A percentile compares a stretch with the other conserved stretches of the same genome.
Conservation (phyloP, 2,329 filamentous ascomycete species). For the Aspergillus floridensis region DNA sequence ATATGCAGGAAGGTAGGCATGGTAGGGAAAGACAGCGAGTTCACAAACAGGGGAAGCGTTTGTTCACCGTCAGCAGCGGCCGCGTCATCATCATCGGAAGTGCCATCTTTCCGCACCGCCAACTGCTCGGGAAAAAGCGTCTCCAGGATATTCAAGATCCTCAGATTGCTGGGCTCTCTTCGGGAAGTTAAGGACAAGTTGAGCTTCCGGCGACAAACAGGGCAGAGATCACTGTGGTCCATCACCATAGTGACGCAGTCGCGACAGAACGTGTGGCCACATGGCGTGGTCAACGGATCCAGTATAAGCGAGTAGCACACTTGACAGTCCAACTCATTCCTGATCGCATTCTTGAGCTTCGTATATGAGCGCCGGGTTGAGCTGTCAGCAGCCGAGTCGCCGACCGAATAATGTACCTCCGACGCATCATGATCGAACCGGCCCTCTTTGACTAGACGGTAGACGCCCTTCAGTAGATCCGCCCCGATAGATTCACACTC, state of each 20-base stretch:
- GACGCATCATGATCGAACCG: slow-evolving; percentile 54
- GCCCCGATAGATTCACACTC: slow-evolving; percentile 10
- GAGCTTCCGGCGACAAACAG: slow-evolving; percentile 70
- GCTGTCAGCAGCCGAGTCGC: slow-evolving; percentile 1
- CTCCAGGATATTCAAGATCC: slow-evolving; percentile 62
- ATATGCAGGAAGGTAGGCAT: slow-evolving; percentile 86
- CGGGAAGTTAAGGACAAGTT: slow-evolving; percentile 51
- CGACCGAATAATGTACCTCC: slow-evolving; percentile 52
- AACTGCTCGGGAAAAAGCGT: slow-evolving; percentile 69
- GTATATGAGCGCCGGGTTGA: slow-evolving; percentile 53
- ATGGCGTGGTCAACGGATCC: slow-evolving; percentile 78
- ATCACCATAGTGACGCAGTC: slow-evolving; percentile 73
- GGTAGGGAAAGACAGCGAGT: slow-evolving; percentile 74
- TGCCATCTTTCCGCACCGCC: slow-evolving; percentile 54
- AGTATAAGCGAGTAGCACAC: slow-evolving; percentile 80
- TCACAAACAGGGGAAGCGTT: slow-evolving; percentile 73
- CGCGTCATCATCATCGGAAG: slow-evolving; percentile 51
- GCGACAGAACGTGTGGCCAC: slow-evolving; percentile 87
- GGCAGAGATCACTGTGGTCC: slow-evolving; percentile 75
- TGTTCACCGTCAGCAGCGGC: slow-evolving; percentile 54
- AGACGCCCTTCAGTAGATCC: slow-evolving; percentile 60
- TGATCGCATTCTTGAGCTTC: slow-evolving; percentile 59
- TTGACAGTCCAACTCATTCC: slow-evolving; percentile 78
- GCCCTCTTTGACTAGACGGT: slow-evolving; percentile 62
- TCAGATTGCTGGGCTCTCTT: slow-evolving; percentile 58